Conservation (phyloP, 768 basidiomycete genomes). For the Multifurca ochricompacta region DNA sequence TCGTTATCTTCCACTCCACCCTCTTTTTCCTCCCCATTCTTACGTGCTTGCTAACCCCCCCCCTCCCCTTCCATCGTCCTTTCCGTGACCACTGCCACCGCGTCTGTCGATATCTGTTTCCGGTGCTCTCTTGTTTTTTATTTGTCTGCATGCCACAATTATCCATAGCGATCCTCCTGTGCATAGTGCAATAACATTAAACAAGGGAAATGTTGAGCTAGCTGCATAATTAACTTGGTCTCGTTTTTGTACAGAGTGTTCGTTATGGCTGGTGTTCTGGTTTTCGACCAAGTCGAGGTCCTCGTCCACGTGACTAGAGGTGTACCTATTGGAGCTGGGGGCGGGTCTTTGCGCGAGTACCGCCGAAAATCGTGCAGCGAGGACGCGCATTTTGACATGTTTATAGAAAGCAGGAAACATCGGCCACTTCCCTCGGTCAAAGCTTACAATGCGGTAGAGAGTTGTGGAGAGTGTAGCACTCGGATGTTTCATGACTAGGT, state of each 20-base stretch:
- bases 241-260: neutral
- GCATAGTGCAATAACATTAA: constrained; percentile 23
- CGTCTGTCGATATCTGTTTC: constrained; percentile 20
- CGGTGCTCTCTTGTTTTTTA: constrained; percentile 23
- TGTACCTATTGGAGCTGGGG: too few species aligned
- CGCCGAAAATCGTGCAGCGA: too few species aligned
- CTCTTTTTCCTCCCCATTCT: constrained; percentile 1
- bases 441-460: too few species aligned
- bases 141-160: constrained; percentile 22
- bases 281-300: neutral
- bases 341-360: too few species aligned
- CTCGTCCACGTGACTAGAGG: too few species aligned
- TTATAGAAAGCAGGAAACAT: too few species aligned
- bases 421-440: too few species aligned
- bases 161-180: constrained; percentile 20
- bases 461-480: too few species aligned
- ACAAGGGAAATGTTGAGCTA: constrained; percentile 22
- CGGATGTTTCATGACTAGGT: neutral
- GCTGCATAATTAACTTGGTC: constrained; percentile 19
- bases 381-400: too few species aligned
- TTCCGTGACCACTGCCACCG: constrained; percentile 7
- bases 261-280: neutral
- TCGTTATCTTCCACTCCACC: constrained; percentile 7
- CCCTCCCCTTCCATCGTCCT: neutral
- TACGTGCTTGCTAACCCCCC: constrained; percentile 20